phyloP scores from a whole-genome alignment of 257 asterid genomes.

The Capsicum pubescens region DNA sequence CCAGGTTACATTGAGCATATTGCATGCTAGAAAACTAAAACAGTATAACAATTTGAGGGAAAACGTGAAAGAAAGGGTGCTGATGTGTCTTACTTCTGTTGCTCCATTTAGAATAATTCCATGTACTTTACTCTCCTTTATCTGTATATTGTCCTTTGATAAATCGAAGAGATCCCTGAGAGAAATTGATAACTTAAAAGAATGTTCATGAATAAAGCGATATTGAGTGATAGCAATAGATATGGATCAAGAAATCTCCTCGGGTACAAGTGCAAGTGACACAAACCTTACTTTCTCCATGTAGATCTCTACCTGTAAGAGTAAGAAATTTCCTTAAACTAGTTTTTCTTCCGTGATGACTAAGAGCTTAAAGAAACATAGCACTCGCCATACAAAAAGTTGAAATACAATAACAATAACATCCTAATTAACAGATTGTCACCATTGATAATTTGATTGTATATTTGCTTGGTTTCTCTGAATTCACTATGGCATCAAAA shows the following conservation, averaged over 20 bases:
- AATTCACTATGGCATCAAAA: conserved; percentile 50
- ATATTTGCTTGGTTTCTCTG: conserved; percentile 51
- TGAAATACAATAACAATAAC: not conserved
- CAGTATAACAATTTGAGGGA: not conserved
- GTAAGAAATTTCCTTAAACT: conserved; percentile 22
- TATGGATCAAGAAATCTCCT: not conserved
- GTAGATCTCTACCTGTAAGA: conserved; percentile 79
- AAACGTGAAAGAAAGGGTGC: not conserved
- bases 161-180: conserved; percentile 85
- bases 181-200: conserved; percentile 15
- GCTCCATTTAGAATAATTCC: conserved; percentile 73
- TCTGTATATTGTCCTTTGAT: conserved; percentile 75
- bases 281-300: conserved; percentile 90
- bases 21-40: not conserved
- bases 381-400: not conserved
- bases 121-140: conserved; percentile 72
- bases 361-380: not conserved
- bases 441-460: conserved; percentile 80
- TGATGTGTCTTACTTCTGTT: conserved; percentile 55
- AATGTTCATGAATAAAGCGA: not conserved
- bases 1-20: not conserved
- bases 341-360: not conserved
- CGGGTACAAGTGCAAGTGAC: not conserved
- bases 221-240: conserved; percentile 30
- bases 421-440: conserved; percentile 16